Conservation (phyloP, 1,139 yeast genomes). For the Debaryomycetaceae sp. region DNA sequence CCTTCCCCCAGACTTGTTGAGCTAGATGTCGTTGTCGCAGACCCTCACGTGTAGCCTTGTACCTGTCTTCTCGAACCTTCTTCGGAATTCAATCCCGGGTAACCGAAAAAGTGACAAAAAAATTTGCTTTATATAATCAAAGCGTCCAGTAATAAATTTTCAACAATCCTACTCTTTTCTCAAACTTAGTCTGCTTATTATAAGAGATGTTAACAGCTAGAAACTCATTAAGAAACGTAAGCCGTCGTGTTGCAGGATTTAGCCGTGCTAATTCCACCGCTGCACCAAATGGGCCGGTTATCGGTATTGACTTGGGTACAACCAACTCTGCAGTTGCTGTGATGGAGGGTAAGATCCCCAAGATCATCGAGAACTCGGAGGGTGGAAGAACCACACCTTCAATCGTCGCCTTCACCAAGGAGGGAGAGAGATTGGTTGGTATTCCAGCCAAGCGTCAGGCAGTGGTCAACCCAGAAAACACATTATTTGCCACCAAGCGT, state of each 20-base stretch:
- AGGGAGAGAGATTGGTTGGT: slow-evolving; percentile 85
- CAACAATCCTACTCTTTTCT: slow-evolving; percentile 5
- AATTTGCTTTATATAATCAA: slow-evolving; percentile 8
- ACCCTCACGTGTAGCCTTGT: not conserved
- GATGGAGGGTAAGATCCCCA: slow-evolving; percentile 96
- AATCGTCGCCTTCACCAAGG: slow-evolving; percentile 92
- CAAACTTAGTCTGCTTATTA: slow-evolving; percentile 3
- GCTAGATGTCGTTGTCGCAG: not conserved
- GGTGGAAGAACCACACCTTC: slow-evolving; percentile 97
- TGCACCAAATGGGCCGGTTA: slow-evolving; percentile 73
- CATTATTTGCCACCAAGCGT: slow-evolving; percentile 92
- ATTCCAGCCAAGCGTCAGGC: slow-evolving; percentile 97
- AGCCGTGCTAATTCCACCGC: slow-evolving; percentile 55
- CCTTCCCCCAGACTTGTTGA: slow-evolving; percentile 35
- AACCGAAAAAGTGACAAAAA: slow-evolving; percentile 10
- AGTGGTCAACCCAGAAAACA: slow-evolving; percentile 92
- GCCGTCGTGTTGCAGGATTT: slow-evolving; percentile 43
- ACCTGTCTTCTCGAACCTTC: slow-evolving; percentile 16
- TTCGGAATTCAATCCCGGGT: slow-evolving; percentile 18
- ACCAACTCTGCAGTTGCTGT: slow-evolving; percentile 99
- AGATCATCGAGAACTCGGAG: slow-evolving; percentile 93
- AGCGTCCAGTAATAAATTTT: slow-evolving; percentile 7
- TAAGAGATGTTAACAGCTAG: slow-evolving; percentile 44
- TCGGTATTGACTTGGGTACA: slow-evolving; percentile 98
- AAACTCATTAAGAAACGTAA: slow-evolving; percentile 39